Conservation (phyloP, 768 basidiomycete genomes). For the Pisolithus microcarpus region DNA sequence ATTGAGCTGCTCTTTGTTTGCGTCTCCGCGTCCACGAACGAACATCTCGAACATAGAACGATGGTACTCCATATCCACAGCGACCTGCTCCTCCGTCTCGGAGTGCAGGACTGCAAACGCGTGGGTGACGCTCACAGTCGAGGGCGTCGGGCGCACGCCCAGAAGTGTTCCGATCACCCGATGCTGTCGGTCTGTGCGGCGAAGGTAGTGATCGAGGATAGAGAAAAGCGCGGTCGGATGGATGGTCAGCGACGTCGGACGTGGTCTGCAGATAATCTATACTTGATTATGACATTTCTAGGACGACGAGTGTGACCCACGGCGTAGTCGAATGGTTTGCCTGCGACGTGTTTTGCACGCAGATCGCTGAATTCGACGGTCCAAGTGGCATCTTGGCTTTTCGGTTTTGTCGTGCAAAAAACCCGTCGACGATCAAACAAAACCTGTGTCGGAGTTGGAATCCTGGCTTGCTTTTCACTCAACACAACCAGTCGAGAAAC, state of each 20-base stretch:
- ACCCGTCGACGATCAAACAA: constrained; percentile 4
- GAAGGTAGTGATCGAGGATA: constrained; percentile 94
- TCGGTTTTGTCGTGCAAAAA: not conserved
- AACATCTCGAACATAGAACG: constrained; percentile 86
- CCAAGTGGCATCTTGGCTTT: constrained; percentile 37
- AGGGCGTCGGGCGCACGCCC: constrained; percentile 59
- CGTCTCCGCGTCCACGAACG: constrained; percentile 56
- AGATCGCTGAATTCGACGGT: constrained; percentile 40
- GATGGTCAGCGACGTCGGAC: constrained; percentile 69
- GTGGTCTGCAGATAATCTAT: constrained; percentile 39
- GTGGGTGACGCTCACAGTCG: constrained; percentile 68
- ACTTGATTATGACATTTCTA: not conserved
- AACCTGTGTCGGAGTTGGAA: constrained; percentile 28
- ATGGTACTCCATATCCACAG: constrained; percentile 96
- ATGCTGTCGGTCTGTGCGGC: constrained; percentile 71
- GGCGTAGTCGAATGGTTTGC: constrained; percentile 24
- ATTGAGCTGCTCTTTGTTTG: constrained; percentile 57
- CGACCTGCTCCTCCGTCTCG: constrained; percentile 88
- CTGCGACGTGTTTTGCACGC: constrained; percentile 30
- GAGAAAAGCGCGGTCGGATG: constrained; percentile 92
- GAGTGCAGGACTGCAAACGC: constrained; percentile 91
- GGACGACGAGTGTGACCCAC: constrained; percentile 22
- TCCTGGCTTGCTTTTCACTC: not conserved
- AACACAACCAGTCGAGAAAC: constrained; percentile 1
- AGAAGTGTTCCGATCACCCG: constrained; percentile 95